Conservation (phyloP, 352 stramenopile genomes). For the Halophytophthora batemanensis region DNA sequence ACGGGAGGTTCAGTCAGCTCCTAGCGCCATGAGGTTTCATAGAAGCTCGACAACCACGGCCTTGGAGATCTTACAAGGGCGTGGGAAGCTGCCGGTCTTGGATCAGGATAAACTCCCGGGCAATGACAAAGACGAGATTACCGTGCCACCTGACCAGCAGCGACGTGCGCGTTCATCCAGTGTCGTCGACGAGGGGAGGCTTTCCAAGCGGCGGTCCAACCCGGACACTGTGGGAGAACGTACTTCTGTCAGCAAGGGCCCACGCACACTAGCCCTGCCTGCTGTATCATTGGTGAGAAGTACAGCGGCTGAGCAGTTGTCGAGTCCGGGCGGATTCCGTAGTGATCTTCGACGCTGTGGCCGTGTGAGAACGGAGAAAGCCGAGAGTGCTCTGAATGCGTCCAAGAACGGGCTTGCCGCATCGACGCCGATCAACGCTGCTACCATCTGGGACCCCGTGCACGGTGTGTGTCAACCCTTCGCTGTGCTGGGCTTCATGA, state of each 20-base stretch:
- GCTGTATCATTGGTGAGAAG: slow-evolving; percentile 15
- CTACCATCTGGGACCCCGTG: slow-evolving; percentile 65
- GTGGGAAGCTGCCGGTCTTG: slow-evolving; percentile 10
- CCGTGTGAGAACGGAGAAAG: slow-evolving; percentile 29
- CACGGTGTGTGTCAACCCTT: slow-evolving; percentile 78
- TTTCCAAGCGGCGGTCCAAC: slow-evolving; percentile 10
- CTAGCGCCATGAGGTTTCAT: slow-evolving; percentile 7
- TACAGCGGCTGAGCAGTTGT: background rate
- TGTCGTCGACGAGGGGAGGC: slow-evolving; percentile 5
- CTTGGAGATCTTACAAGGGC: background rate
- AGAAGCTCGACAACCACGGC: slow-evolving; percentile 7
- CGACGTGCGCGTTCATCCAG: background rate
- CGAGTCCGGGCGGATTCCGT: slow-evolving; percentile 9
- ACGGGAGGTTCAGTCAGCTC: slow-evolving; percentile 4
- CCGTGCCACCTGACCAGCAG: background rate
- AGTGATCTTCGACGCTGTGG: slow-evolving; percentile 24
- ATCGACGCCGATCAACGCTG: slow-evolving; percentile 5
- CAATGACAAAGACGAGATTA: background rate
- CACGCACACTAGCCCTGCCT: slow-evolving; percentile 7
- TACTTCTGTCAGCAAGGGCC: slow-evolving; percentile 3
- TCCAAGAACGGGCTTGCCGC: slow-evolving; percentile 14
- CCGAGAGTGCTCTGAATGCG: slow-evolving; percentile 17
- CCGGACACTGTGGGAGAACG: background rate
- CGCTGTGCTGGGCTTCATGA: slow-evolving; percentile 60
- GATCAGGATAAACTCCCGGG: slow-evolving; percentile 5